These are phyloP conservation scores for Suillus lakei DNA, from an alignment of 768 basidiomycete species.

Conservation along the genomic window DNA sequence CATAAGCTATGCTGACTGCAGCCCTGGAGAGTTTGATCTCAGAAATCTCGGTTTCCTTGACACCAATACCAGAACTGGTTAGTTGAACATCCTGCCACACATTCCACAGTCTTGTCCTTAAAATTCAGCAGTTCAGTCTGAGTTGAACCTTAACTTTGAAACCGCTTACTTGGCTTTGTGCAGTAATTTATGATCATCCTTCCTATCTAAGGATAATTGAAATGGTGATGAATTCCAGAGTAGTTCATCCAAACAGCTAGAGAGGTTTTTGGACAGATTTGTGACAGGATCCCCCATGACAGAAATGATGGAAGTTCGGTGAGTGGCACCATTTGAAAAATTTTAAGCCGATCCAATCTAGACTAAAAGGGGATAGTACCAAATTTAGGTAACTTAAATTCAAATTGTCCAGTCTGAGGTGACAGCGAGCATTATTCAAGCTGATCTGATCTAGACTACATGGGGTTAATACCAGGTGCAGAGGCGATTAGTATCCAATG, in stretches of 20 bases:
- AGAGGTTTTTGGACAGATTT: neutral
- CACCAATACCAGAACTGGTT: neutral
- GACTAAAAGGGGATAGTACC: neutral
- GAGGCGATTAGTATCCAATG: neutral
- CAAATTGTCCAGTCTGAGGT: neutral
- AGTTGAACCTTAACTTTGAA: neutral
- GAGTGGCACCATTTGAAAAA: constrained; percentile 3
- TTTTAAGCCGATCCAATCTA: neutral
- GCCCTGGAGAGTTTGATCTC: constrained; percentile 2
- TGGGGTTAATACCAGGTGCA: neutral
- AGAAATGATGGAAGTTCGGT: neutral
- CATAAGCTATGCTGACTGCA: neutral
- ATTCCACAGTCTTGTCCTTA: neutral
- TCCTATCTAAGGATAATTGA: neutral
- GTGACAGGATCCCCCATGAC: neutral
- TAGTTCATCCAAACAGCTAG: neutral
- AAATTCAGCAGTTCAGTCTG: neutral
- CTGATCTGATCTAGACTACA: neutral
- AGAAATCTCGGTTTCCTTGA: neutral
- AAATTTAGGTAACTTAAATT: neutral
- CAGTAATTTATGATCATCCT: neutral
- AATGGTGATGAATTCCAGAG: neutral
- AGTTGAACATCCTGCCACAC: neutral
- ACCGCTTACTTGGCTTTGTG: neutral
- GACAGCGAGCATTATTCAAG: neutral